Conservation (phyloP, 1,284 basidiomycete genomes). For the Boletellus deceptivus region DNA sequence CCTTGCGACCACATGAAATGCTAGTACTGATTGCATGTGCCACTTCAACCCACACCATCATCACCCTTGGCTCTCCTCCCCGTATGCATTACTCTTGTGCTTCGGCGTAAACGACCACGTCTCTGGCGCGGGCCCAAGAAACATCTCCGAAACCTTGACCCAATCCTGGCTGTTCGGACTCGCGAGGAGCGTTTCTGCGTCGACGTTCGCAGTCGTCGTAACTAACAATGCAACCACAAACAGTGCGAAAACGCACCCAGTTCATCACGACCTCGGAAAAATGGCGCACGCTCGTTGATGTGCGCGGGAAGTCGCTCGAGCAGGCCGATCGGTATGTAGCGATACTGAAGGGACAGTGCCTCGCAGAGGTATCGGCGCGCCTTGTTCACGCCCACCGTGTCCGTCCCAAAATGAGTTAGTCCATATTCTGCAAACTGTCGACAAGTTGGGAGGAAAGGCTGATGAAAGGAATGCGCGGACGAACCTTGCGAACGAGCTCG, state of each 20-base stretch:
- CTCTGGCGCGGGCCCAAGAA: slow-evolving; percentile 71
- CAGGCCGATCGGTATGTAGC: slow-evolving; percentile 92
- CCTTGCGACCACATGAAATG: too few relatives aligned
- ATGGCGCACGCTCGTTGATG: slow-evolving; percentile 89
- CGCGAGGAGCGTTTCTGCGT: slow-evolving; percentile 77
- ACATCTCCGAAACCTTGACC: slow-evolving; percentile 96
- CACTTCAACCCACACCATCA: not conserved
- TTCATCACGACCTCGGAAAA: slow-evolving; percentile 84
- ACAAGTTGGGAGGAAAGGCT: not conserved
- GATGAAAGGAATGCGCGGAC: not conserved
- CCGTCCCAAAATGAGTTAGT: slow-evolving; percentile 83
- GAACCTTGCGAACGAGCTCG: slow-evolving; percentile 78
- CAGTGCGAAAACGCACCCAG: slow-evolving; percentile 54
- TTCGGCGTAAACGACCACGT: slow-evolving; percentile 71
- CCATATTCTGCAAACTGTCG: slow-evolving; percentile 79
- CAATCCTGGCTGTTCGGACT: slow-evolving; percentile 86
- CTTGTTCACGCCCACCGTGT: slow-evolving; percentile 90
- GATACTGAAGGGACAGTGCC: slow-evolving; percentile 91
- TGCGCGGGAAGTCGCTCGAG: slow-evolving; percentile 81
- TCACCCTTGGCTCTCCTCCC: slow-evolving; percentile 52
- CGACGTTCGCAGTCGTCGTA: not conserved
- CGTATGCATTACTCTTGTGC: slow-evolving; percentile 69
- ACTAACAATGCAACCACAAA: not conserved
- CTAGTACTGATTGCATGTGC: too few relatives aligned
- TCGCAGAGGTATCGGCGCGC: slow-evolving; percentile 94